Percentiles rank a stretch among this genome's conserved stretches.
phyloP scores from a whole-genome alignment of 768 basidiomycete species.

The Boletus pseudo-olivaceus region DNA sequence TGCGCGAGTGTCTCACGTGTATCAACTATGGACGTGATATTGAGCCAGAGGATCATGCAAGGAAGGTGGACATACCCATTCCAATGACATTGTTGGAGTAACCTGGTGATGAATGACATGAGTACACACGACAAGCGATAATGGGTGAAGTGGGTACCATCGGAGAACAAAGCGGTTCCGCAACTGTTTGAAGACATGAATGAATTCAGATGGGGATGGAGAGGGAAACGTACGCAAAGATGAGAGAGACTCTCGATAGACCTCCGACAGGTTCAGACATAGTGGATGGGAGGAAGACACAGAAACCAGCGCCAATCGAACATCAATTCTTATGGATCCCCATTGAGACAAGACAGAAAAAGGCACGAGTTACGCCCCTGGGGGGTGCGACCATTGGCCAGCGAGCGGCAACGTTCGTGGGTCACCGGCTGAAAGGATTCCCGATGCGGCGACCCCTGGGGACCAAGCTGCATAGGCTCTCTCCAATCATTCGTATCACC shows the following conservation, averaged over 20 bases:
- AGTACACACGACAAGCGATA: background rate
- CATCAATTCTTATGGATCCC: constrained; percentile 9
- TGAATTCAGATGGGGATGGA: background rate
- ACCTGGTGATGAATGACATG: constrained; percentile 38
- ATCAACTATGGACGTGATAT: constrained; percentile 46
- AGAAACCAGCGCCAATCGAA: background rate
- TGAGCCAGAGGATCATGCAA: background rate
- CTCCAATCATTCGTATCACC: background rate
- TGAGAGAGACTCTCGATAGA: constrained; percentile 65
- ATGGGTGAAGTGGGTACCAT: constrained; percentile 45
- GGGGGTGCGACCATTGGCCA: constrained; percentile 9
- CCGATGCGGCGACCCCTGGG: background rate
- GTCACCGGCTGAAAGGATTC: background rate
- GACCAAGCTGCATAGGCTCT: background rate
- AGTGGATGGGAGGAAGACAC: constrained; percentile 1
- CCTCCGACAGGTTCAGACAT: constrained; percentile 18
- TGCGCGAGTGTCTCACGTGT: constrained; percentile 45
- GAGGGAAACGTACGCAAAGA: constrained; percentile 65
- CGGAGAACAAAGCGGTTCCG: constrained; percentile 85
- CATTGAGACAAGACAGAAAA: background rate
- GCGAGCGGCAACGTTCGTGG: constrained; percentile 21
- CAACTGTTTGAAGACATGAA: constrained; percentile 44
- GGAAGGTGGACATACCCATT: constrained; percentile 47
- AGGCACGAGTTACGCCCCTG: background rate
- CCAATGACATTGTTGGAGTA: constrained; percentile 83